These are phyloP conservation scores for Lyophyllum shimeji DNA, from an alignment of 768 basidiomycete species.

Conservation along the genomic window DNA sequence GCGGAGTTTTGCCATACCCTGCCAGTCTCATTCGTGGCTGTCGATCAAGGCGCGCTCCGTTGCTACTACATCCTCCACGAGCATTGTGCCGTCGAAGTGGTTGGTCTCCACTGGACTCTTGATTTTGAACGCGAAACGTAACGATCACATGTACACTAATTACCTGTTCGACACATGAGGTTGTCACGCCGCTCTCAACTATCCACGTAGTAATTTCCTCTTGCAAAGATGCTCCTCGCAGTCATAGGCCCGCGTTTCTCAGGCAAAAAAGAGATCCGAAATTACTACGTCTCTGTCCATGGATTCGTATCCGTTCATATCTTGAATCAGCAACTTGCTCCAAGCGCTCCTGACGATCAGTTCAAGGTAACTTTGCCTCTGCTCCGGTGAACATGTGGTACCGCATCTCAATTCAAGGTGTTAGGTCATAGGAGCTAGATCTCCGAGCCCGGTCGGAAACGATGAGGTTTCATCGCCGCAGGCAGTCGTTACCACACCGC, in stretches of 20 bases:
- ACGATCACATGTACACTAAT: not conserved
- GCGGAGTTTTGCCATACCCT: not conserved
- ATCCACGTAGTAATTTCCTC: not conserved
- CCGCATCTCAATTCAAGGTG: not conserved
- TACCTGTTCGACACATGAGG: not conserved
- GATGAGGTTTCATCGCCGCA: not conserved
- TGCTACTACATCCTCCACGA: too few relatives aligned
- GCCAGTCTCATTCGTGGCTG: too few relatives aligned
- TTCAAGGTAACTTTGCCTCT: not conserved
- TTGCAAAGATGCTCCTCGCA: constrained; percentile 58
- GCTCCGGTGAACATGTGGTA: not conserved
- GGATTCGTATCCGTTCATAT: constrained; percentile 56
- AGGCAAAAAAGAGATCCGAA: constrained; percentile 59
- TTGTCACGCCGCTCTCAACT: not conserved
- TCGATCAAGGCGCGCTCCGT: too few relatives aligned
- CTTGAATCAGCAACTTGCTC: constrained; percentile 3
- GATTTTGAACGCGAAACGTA: not conserved
- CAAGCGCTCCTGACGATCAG: not conserved
- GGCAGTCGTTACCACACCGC: constrained; percentile 27
- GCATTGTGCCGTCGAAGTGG: too few relatives aligned
- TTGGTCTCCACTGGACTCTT: too few relatives aligned
- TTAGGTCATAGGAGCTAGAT: not conserved
- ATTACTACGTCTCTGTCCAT: constrained; percentile 57
- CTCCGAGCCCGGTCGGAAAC: not conserved
- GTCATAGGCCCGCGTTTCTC: constrained; percentile 63